Evolutionary conservation across 2,329 filamentous ascomycete species (phyloP).

Genomic region (Trichophaea hybrida): DNA sequence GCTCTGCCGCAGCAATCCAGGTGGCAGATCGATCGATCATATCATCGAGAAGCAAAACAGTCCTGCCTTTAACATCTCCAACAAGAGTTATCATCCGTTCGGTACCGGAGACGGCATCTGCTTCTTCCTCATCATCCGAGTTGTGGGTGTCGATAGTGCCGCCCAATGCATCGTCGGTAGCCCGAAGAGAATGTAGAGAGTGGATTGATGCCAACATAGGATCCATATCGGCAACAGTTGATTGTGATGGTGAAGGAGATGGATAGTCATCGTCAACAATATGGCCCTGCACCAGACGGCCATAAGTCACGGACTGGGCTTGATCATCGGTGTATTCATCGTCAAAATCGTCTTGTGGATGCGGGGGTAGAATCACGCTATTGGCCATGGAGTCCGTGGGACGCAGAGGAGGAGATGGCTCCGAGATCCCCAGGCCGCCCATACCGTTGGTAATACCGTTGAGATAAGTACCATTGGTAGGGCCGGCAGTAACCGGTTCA

Average conservation of each 20-base stretch:
- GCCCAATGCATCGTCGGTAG: conserved; percentile 57
- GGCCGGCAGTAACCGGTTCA: conserved; percentile 14
- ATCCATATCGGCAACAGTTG: conserved; percentile 49
- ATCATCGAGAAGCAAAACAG: conserved; percentile 91
- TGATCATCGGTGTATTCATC: conserved; percentile 61
- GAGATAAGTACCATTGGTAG: not conserved
- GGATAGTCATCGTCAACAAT: conserved; percentile 89
- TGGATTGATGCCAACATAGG: conserved; percentile 68
- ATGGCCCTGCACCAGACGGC: conserved; percentile 80
- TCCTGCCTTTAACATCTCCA: conserved; percentile 74
- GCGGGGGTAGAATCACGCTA: conserved; percentile 29
- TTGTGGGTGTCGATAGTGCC: conserved; percentile 73
- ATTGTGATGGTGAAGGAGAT: conserved; percentile 46
- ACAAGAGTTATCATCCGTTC: conserved; percentile 98
- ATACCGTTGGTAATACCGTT: conserved; percentile 8
- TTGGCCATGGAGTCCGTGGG: conserved; percentile 14
- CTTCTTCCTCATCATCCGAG: conserved; percentile 86
- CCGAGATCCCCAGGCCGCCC: conserved; percentile 31
- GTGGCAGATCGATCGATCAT: conserved; percentile 97
- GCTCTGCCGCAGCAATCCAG: conserved; percentile 95
- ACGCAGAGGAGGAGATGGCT: conserved; percentile 28
- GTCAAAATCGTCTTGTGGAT: conserved; percentile 33
- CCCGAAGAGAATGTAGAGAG: conserved; percentile 66
- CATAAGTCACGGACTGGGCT: conserved; percentile 79
- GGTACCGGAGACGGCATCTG: conserved; percentile 61